These are phyloP conservation scores for Metschnikowia colocasiae DNA, from an alignment of 805 yeast genomes.

Conservation along the genomic window DNA sequence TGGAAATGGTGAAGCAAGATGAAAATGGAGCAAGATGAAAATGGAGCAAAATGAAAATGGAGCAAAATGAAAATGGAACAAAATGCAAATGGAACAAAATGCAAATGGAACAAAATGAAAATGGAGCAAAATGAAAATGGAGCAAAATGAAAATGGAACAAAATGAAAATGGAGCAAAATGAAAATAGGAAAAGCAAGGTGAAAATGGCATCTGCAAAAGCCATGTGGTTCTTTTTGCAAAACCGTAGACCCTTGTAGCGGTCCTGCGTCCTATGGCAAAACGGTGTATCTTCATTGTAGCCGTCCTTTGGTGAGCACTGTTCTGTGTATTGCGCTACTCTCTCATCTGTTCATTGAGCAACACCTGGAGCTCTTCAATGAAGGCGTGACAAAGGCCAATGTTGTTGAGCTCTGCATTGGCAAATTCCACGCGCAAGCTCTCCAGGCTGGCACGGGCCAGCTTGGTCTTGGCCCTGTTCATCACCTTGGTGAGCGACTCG, in stretches of 20 bases:
- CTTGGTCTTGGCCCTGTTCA: slow-evolving; percentile 48
- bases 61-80: no score
- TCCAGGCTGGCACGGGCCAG: slow-evolving; percentile 47
- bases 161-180: no score
- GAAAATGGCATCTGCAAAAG: not conserved
- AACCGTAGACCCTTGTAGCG: not conserved
- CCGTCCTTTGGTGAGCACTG: not conserved
- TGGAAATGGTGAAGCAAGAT: no score
- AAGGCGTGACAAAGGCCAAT: slow-evolving; percentile 68
- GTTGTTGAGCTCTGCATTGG: slow-evolving; percentile 45
- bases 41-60: no score
- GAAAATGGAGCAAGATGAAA: no score
- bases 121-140: no score
- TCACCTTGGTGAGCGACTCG: slow-evolving; percentile 31
- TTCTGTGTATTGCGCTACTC: not conserved
- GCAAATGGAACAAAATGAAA: no score
- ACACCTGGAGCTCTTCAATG: slow-evolving; percentile 51
- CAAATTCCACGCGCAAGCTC: slow-evolving; percentile 38
- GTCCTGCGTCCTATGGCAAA: not conserved
- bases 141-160: no score
- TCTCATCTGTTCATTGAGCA: slow-evolving; percentile 8
- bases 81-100: no score
- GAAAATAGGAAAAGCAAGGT: no score
- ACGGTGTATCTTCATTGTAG: not conserved
- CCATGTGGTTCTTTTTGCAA: not conserved